These are phyloP conservation scores for Trypethelium eluteriae DNA, from an alignment of 495 filamentous ascomycete species.

Conservation along the genomic window DNA sequence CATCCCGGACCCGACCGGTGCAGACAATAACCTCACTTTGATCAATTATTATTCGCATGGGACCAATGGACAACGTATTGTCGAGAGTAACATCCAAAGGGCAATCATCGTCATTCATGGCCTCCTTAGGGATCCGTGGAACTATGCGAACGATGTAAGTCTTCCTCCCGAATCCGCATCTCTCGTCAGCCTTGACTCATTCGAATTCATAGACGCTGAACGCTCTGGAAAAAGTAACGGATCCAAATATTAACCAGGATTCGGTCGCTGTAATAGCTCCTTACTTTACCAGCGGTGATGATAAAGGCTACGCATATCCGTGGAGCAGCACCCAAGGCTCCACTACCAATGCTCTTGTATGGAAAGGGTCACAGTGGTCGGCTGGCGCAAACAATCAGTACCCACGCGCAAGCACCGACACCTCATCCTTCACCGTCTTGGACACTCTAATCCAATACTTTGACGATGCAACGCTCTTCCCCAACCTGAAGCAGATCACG, in stretches of 20 bases:
- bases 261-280: constrained; percentile 12
- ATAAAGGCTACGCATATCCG: constrained; percentile 9
- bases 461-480: constrained; percentile 13
- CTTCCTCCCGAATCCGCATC: neutral
- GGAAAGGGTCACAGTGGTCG: constrained; percentile 11
- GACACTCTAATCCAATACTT: constrained; percentile 12
- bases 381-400: constrained; percentile 10
- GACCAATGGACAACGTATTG: constrained; percentile 14
- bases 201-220: neutral
- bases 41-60: constrained; percentile 23
- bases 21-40: constrained; percentile 23
- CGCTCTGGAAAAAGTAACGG: constrained; percentile 3
- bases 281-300: constrained; percentile 4
- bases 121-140: constrained; percentile 18
- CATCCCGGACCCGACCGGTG: constrained; percentile 12
- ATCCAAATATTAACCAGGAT: constrained; percentile 1
- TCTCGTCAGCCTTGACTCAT: neutral
- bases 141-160: constrained; percentile 11
- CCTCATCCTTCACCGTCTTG: constrained; percentile 8
- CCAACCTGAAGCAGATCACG: constrained; percentile 14
- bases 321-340: neutral
- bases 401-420: neutral
- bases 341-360: constrained; percentile 10
- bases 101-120: constrained; percentile 24
- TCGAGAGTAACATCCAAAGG: constrained; percentile 14